phyloP scores from a whole-genome alignment of 257 asterid species.

The Solanum etuberosum region DNA sequence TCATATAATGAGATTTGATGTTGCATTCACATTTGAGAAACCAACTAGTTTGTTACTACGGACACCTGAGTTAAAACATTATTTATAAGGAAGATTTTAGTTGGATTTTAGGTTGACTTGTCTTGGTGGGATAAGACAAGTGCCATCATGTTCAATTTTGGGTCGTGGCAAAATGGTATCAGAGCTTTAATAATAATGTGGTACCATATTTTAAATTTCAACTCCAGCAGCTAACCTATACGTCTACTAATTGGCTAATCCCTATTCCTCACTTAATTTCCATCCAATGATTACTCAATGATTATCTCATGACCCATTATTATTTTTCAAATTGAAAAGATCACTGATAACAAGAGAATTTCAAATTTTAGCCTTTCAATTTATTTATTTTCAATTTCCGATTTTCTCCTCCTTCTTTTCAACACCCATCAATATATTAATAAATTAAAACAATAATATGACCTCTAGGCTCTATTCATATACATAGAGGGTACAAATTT shows the following conservation, averaged over 20 bases:
- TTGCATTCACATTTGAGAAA: neutral
- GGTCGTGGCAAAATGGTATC: neutral
- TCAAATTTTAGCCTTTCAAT: neutral
- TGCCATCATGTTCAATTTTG: neutral
- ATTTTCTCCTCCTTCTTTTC: neutral
- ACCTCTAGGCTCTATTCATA: too few relatives aligned
- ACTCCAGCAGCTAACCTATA: neutral
- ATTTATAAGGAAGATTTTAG: neutral
- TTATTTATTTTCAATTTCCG: neutral
- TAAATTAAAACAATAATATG: too few relatives aligned
- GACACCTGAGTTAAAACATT: neutral
- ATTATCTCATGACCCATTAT: neutral
- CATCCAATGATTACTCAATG: neutral
- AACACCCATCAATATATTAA: too few relatives aligned
- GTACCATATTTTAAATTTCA: neutral
- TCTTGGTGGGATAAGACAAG: neutral
- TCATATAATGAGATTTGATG: neutral
- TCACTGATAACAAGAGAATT: neutral
- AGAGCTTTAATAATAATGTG: neutral
- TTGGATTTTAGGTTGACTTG: neutral
- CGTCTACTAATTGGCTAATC: neutral
- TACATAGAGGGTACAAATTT: too few relatives aligned
- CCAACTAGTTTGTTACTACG: neutral
- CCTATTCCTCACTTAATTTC: neutral
- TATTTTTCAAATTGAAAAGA: neutral